Conservation (phyloP, 2,329 filamentous ascomycete species). For the Eurotiales sp. region DNA sequence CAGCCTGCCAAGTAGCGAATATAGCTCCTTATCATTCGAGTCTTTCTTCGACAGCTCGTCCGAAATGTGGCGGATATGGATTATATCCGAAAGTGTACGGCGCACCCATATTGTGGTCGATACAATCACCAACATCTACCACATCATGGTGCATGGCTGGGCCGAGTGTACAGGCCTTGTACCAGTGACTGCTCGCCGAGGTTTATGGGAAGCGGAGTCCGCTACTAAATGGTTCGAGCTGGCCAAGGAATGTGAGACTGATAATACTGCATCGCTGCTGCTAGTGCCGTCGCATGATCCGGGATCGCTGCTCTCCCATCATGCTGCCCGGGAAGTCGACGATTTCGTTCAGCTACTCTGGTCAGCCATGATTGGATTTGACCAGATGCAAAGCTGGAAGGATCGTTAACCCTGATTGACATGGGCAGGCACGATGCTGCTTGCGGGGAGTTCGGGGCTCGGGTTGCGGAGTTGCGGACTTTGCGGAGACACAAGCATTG, state of each 20-base stretch:
- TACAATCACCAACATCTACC: conserved; percentile 1
- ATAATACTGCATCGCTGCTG: conserved; percentile 1
- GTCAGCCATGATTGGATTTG: not conserved
- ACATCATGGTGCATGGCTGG: not conserved
- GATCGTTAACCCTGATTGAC: too few species aligned
- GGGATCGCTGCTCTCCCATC: not conserved
- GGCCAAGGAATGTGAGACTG: too few species aligned
- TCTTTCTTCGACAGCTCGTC: conserved; percentile 1
- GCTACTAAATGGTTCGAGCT: not conserved
- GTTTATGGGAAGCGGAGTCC: conserved; percentile 3
- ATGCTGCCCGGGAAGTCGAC: not conserved
- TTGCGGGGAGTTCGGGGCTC: too few species aligned
- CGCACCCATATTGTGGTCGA: conserved; percentile 5
- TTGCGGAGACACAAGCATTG: too few species aligned
- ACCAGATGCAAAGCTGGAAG: conserved; percentile 3
- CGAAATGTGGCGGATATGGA: conserved; percentile 6
- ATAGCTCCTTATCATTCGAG: too few species aligned
- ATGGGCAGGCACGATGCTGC: too few species aligned
- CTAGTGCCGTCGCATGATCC: conserved; percentile 1
- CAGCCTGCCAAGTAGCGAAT: not conserved
- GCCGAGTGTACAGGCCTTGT: not conserved
- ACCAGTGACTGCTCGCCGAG: not conserved
- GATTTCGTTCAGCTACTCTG: conserved; percentile 1
- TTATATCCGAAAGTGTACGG: conserved; percentile 8
- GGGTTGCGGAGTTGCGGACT: too few species aligned